These are phyloP conservation scores for Cyclocybe aegerita DNA, from an alignment of 768 basidiomycete genomes.

Conservation along the genomic window DNA sequence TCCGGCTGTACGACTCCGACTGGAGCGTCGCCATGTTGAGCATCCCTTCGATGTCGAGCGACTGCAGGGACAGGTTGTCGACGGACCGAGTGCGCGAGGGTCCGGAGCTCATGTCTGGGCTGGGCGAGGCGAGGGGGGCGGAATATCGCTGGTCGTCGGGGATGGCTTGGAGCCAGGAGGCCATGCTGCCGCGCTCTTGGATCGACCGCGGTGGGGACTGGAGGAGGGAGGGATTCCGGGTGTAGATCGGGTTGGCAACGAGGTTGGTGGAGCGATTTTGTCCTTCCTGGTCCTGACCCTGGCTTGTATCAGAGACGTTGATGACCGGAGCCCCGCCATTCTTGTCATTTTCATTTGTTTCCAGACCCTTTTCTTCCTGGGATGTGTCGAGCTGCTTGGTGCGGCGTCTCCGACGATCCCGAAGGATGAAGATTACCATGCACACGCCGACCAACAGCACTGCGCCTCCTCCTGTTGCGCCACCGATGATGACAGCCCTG, in stretches of 20 bases:
- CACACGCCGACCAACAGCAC: conserved; percentile 38
- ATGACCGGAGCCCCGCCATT: background rate
- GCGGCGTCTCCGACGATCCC: conserved; percentile 32
- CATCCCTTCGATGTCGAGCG: conserved; percentile 52
- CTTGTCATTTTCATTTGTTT: conserved; percentile 9
- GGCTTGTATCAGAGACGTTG: too few relatives aligned
- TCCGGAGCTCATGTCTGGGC: background rate
- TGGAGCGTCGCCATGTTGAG: conserved; percentile 51
- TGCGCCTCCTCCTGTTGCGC: conserved; percentile 39
- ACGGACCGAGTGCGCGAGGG: conserved; percentile 11
- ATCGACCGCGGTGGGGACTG: conserved; percentile 23
- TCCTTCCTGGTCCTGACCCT: background rate
- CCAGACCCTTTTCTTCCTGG: conserved; percentile 19
- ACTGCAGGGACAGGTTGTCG: conserved; percentile 31
- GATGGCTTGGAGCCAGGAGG: conserved; percentile 32
- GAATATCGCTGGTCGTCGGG: conserved; percentile 25
- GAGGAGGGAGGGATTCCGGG: conserved; percentile 23
- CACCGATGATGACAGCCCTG: conserved; percentile 47
- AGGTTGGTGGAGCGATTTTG: background rate
- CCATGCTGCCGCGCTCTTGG: conserved; percentile 23
- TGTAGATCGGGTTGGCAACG: conserved; percentile 36
- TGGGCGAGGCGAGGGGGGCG: background rate
- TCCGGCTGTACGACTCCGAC: conserved; percentile 23
- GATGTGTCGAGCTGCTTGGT: conserved; percentile 19
- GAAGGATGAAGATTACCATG: conserved; percentile 42